Evolutionary conservation across 208 protist genomes (phyloP).

Genomic region (Leishmania guyanensis): DNA sequence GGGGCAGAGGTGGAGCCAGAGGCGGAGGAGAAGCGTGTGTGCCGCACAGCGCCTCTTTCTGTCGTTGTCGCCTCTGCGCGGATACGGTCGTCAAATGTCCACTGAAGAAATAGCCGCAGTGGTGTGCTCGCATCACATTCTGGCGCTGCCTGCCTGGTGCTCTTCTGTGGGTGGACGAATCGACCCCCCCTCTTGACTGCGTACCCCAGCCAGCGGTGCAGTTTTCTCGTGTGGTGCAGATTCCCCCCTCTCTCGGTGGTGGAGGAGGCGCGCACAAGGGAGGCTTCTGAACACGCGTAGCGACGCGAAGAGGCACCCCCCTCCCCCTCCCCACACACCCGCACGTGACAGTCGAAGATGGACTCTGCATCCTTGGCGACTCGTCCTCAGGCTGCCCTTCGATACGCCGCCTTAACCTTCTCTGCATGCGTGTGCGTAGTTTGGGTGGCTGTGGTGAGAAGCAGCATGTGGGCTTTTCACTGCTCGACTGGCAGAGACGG

Average conservation of each 20-base stretch:
- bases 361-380: neutral
- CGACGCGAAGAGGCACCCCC: neutral
- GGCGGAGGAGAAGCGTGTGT: neutral
- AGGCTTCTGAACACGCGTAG: neutral
- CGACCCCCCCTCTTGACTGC: neutral
- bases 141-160: neutral
- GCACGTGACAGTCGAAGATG: neutral
- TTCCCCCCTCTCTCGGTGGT: neutral
- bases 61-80: neutral
- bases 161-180: neutral
- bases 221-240: neutral
- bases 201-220: neutral
- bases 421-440: neutral
- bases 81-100: neutral
- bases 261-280: neutral
- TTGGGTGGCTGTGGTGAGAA: neutral
- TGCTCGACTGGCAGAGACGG: neutral
- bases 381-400: neutral
- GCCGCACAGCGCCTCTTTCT: neutral
- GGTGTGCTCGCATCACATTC: neutral
- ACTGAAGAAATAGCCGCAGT: neutral
- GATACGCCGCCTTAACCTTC: neutral
- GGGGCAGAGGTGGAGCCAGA: neutral
- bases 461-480: neutral
- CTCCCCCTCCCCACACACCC: neutral